Conservation (phyloP, 2,329 filamentous ascomycete species). For the Colletotrichum filicis region DNA sequence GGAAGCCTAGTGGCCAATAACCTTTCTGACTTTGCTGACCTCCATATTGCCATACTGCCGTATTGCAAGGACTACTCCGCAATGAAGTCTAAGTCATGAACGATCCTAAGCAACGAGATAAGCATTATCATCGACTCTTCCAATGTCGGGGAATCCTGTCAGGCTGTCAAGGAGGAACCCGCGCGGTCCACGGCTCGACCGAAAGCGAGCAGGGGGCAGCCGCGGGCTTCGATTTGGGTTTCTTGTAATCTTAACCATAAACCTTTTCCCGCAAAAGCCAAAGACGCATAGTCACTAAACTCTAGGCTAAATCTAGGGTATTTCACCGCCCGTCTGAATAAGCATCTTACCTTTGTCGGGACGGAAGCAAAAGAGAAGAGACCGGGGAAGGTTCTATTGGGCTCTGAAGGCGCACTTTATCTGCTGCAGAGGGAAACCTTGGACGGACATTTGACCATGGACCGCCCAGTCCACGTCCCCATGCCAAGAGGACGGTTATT, state of each 20-base stretch:
- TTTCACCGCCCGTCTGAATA: conserved; percentile 16
- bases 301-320: neutral
- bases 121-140: neutral
- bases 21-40: neutral
- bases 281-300: conserved; percentile 1
- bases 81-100: neutral
- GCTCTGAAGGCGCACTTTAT: conserved; percentile 14
- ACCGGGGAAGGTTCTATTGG: neutral
- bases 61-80: neutral
- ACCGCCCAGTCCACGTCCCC: neutral
- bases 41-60: neutral
- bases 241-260: conserved; percentile 19
- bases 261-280: conserved; percentile 3
- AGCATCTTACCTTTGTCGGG: conserved; percentile 18
- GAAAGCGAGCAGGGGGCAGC: neutral
- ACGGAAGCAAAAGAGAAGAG: conserved; percentile 6
- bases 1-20: neutral
- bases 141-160: conserved; percentile 6
- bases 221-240: neutral
- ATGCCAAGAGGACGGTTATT: neutral
- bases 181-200: neutral
- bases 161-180: neutral
- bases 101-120: neutral
- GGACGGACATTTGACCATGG: neutral
- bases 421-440: conserved; percentile 13